These are phyloP conservation scores for Mastigamoeba balamuthi DNA, from an alignment of 78 protist genomes.

Conservation along the genomic window DNA sequence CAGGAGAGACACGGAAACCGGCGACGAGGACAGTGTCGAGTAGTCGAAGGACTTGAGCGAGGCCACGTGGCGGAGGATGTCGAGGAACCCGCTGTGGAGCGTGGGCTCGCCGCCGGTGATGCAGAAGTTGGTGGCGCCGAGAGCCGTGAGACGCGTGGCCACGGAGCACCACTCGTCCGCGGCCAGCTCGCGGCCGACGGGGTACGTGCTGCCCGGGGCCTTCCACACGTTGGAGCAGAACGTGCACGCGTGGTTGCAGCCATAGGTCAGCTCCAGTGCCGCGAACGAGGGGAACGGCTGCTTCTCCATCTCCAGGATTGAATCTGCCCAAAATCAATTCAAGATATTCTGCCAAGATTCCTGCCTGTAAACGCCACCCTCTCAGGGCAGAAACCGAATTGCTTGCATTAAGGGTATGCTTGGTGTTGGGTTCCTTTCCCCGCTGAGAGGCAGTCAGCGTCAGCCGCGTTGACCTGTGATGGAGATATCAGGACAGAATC, in stretches of 20 bases:
- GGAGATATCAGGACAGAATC: no score
- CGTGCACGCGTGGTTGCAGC: neutral
- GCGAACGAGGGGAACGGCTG: neutral
- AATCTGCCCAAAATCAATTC: no score
- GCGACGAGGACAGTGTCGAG: neutral
- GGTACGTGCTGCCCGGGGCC: neutral
- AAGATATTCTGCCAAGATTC: no score
- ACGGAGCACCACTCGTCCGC: neutral
- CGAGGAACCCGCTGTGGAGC: neutral
- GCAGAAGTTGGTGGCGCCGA: neutral
- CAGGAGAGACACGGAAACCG: neutral
- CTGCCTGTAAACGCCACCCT: no score
- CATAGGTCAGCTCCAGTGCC: neutral
- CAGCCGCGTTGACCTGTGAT: no score
- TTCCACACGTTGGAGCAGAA: neutral
- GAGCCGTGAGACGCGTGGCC: neutral
- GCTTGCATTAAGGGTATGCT: no score
- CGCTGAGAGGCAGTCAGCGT: no score
- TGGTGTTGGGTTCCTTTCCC: no score
- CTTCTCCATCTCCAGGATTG: neutral
- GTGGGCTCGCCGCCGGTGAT: neutral
- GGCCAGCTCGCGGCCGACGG: neutral
- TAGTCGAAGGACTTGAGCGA: neutral
- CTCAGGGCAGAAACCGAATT: no score
- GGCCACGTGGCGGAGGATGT: neutral